These are phyloP conservation scores for Apophysomyces elegans DNA, from an alignment of 371 early-diverging fungal species.

Conservation along the genomic window DNA sequence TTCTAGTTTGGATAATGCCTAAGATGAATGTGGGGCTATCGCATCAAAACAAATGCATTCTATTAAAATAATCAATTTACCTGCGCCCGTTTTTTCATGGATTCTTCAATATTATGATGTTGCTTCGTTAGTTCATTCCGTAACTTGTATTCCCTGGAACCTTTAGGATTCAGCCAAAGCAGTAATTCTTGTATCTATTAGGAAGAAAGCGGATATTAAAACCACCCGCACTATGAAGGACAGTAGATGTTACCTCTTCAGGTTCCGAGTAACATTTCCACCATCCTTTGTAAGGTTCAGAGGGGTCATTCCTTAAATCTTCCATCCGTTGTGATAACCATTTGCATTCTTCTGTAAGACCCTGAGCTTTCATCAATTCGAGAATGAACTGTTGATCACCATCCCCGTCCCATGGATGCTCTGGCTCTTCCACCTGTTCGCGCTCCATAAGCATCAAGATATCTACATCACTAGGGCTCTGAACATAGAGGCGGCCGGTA, in stretches of 20 bases:
- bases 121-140: slow-evolving; percentile 43
- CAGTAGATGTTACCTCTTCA: slow-evolving; percentile 38
- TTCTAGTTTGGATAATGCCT: slow-evolving; percentile 15
- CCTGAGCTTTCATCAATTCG: slow-evolving; percentile 49
- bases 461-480: slow-evolving; percentile 59
- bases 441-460: slow-evolving; percentile 52
- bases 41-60: neutral
- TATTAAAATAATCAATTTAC: slow-evolving; percentile 21
- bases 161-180: slow-evolving; percentile 54
- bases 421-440: slow-evolving; percentile 28
- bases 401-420: slow-evolving; percentile 46
- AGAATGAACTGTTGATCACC: slow-evolving; percentile 45
- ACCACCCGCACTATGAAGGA: neutral
- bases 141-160: slow-evolving; percentile 45
- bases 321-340: slow-evolving; percentile 44
- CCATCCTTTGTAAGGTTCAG: slow-evolving; percentile 29
- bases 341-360: slow-evolving; percentile 40
- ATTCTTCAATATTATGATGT: slow-evolving; percentile 38
- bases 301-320: slow-evolving; percentile 6
- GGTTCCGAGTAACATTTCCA: slow-evolving; percentile 56
- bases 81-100: slow-evolving; percentile 43
- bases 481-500: slow-evolving; percentile 69
- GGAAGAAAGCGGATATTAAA: neutral
- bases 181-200: slow-evolving; percentile 46
- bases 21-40: too few relatives aligned